These are phyloP conservation scores for Aspergillus sp. DNA, from an alignment of 2,329 filamentous ascomycete species.

Conservation along the genomic window DNA sequence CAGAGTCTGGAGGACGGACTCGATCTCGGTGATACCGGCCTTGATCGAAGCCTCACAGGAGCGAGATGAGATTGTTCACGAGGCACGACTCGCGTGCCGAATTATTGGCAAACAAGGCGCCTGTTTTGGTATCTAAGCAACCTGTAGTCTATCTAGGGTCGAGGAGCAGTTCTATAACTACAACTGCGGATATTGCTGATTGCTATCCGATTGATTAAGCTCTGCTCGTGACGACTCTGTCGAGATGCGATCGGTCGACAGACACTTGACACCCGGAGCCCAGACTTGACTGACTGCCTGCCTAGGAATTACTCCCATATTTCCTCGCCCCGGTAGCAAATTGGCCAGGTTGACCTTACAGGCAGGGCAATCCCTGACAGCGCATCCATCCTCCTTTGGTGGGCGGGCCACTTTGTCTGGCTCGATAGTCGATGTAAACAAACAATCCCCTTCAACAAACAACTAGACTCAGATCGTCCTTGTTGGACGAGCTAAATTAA, in stretches of 20 bases:
- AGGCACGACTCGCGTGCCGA: background rate
- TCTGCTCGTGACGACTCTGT: background rate
- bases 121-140: background rate
- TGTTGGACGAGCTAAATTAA: background rate
- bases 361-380: background rate
- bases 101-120: slow-evolving; percentile 3
- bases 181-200: background rate
- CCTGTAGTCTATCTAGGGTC: background rate
- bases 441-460: background rate
- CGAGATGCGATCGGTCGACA: background rate
- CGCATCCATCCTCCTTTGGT: background rate
- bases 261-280: background rate
- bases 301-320: background rate
- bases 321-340: background rate
- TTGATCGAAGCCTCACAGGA: background rate
- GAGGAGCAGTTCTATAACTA: background rate
- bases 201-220: slow-evolving; percentile 1
- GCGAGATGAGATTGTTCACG: background rate
- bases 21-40: slow-evolving; percentile 9
- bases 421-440: background rate
- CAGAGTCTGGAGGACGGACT: slow-evolving; percentile 9
- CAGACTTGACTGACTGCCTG: background rate
- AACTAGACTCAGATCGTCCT: background rate
- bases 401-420: background rate
- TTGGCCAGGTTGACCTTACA: background rate